Evolutionary conservation across 345 rosid genomes (phyloP).

Genomic region (Pseudoturritis turrita): DNA sequence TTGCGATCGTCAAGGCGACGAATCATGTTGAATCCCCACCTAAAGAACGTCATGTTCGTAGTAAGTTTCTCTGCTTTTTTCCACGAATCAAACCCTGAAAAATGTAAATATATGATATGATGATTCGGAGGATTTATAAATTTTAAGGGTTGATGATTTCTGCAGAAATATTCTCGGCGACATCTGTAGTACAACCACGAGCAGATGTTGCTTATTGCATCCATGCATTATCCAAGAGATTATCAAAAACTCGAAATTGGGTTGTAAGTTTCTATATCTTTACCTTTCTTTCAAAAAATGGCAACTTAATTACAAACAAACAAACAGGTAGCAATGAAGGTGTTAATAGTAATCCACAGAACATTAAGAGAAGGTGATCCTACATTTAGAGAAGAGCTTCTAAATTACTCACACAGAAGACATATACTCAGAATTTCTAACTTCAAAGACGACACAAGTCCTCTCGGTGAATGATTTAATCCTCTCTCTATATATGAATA

Average conservation of each 20-base stretch:
- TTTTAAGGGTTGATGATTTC: neutral
- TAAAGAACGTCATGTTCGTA: conserved; percentile 92
- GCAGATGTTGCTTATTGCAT: conserved; percentile 97
- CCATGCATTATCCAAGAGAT: conserved; percentile 77
- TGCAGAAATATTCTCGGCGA: conserved; percentile 80
- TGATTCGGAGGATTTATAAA: neutral
- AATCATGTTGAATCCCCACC: conserved; percentile 95
- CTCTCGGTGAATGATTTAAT: conserved; percentile 49
- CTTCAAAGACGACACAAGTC: conserved; percentile 93
- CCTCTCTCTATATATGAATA: neutral
- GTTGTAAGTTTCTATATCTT: conserved; percentile 39
- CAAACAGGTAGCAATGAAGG: conserved; percentile 81
- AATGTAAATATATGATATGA: neutral
- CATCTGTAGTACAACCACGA: conserved; percentile 79
- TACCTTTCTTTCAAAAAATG: no score
- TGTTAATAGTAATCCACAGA: conserved; percentile 90
- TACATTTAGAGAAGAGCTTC: conserved; percentile 81
- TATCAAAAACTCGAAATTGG: conserved; percentile 83
- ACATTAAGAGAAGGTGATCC: conserved; percentile 97
- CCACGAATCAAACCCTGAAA: neutral
- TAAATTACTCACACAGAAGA: conserved; percentile 66
- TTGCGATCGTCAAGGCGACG: conserved; percentile 95
- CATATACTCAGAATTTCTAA: conserved; percentile 83
- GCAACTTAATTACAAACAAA: no score
- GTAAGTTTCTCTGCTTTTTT: conserved; percentile 37